Conservation (phyloP, 306 rosid species). For the Datisca glomerata region DNA sequence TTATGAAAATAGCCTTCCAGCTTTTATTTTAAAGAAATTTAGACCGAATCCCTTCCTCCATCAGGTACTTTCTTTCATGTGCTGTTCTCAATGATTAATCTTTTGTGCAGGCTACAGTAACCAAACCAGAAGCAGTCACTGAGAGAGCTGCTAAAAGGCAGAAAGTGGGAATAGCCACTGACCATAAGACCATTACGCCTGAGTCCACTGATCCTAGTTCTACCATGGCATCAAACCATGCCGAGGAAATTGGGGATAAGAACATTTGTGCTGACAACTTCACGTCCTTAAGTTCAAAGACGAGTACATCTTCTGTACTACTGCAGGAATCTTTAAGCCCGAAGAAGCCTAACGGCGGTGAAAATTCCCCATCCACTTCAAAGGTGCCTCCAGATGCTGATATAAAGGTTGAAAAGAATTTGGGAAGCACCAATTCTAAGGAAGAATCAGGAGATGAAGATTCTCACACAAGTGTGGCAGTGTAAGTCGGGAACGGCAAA, state of each 20-base stretch:
- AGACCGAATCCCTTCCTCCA: neutral
- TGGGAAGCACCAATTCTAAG: conserved; percentile 12
- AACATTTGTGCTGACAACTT: conserved; percentile 26
- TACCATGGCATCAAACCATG: conserved; percentile 27
- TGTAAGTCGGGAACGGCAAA: conserved; percentile 43
- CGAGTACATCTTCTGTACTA: conserved; percentile 25
- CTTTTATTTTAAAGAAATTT: neutral
- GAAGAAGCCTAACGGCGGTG: conserved; percentile 39
- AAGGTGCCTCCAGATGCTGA: conserved; percentile 29
- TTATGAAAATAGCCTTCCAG: neutral
- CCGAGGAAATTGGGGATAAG: conserved; percentile 38
- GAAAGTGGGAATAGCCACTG: conserved; percentile 38
- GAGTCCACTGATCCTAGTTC: conserved; percentile 32
- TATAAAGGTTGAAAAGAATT: conserved; percentile 23
- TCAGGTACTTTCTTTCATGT: conserved; percentile 1
- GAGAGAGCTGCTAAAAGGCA: conserved; percentile 71
- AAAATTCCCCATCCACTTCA: conserved; percentile 34
- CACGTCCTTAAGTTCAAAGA: conserved; percentile 46
- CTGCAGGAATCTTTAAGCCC: conserved; percentile 39
- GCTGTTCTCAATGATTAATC: conserved; percentile 13
- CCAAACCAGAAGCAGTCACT: conserved; percentile 42
- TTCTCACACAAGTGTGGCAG: conserved; percentile 27
- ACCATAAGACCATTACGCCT: conserved; percentile 43
- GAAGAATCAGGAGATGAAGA: conserved; percentile 36
- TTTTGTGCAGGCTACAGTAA: conserved; percentile 57